Percentiles rank a stretch among this genome's conserved stretches.
These are phyloP conservation scores for Saussurea involucrata DNA, from an alignment of 129 eudicot genomes.

Conservation along the genomic window DNA sequence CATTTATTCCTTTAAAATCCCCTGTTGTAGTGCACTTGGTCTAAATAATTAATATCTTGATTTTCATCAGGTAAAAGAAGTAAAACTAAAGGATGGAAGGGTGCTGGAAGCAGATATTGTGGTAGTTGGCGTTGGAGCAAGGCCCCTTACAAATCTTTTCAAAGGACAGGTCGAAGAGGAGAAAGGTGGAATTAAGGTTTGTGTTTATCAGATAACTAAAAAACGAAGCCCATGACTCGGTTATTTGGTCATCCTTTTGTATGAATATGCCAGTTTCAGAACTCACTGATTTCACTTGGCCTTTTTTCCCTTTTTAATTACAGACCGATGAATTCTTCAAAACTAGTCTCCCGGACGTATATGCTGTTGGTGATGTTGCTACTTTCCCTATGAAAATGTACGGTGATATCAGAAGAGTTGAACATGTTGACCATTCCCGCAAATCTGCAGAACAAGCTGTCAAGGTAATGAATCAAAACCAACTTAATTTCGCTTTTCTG, in stretches of 20 bases:
- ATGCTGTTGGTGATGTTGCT: conserved; percentile 99
- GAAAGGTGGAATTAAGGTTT: conserved; percentile 98
- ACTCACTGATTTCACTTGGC: neutral
- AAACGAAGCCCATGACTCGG: neutral
- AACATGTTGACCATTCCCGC: conserved; percentile 98
- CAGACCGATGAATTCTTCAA: conserved; percentile 96
- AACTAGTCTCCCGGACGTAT: conserved; percentile 83
- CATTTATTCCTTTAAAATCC: neutral
- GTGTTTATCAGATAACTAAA: neutral
- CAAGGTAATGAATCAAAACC: conserved; percentile 47
- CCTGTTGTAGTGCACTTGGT: too few species aligned
- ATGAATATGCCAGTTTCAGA: neutral
- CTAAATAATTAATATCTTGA: too few species aligned
- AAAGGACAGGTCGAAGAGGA: conserved; percentile 98
- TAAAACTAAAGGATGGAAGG: conserved; percentile 89
- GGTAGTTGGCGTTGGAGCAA: conserved; percentile 94
- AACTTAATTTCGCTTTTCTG: neutral
- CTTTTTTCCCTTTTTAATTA: conserved; percentile 21
- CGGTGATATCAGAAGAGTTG: conserved; percentile 86
- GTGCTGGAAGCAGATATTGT: conserved; percentile 94
- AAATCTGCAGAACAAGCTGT: conserved; percentile 99
- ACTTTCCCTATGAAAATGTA: conserved; percentile 92
- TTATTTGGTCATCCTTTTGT: neutral
- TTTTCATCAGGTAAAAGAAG: conserved; percentile 70
- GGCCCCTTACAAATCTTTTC: conserved; percentile 79